A percentile compares a stretch with the other conserved stretches of the same genome.
Evolutionary conservation across 2,329 filamentous ascomycete genomes (phyloP).

Genomic region (Bisporella sp.): DNA sequence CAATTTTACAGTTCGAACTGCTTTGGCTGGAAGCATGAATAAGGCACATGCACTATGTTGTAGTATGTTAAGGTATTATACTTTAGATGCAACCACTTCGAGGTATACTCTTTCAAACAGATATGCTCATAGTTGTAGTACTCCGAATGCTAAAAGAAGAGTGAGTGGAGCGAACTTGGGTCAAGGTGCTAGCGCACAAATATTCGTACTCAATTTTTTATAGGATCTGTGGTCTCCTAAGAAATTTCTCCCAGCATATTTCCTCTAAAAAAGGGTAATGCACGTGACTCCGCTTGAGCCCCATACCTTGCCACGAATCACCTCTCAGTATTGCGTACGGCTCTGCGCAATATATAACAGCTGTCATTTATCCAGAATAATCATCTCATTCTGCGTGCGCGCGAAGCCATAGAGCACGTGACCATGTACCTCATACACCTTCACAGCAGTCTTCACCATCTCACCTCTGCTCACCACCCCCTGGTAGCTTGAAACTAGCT

Average conservation of each 20-base stretch:
- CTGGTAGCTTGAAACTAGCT: background rate
- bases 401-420: background rate
- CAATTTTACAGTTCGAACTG: too few species aligned
- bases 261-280: too few species aligned
- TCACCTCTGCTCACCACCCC: background rate
- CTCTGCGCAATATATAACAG: too few species aligned
- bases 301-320: too few species aligned
- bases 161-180: too few species aligned
- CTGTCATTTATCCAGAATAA: background rate
- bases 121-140: conserved; percentile 2
- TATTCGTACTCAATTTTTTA: too few species aligned
- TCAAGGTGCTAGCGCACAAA: too few species aligned
- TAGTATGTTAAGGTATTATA: conserved; percentile 8
- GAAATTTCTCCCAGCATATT: too few species aligned
- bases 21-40: too few species aligned
- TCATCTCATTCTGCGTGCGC: background rate
- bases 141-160: conserved; percentile 28
- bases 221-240: too few species aligned
- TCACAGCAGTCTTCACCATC: background rate
- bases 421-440: background rate
- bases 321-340: too few species aligned
- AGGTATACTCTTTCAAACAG: conserved; percentile 6
- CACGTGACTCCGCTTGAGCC: too few species aligned
- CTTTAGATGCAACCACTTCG: conserved; percentile 7
- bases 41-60: background rate